Conservation (phyloP, 495 filamentous ascomycete genomes). For the Staphylotrichum longicolle region DNA sequence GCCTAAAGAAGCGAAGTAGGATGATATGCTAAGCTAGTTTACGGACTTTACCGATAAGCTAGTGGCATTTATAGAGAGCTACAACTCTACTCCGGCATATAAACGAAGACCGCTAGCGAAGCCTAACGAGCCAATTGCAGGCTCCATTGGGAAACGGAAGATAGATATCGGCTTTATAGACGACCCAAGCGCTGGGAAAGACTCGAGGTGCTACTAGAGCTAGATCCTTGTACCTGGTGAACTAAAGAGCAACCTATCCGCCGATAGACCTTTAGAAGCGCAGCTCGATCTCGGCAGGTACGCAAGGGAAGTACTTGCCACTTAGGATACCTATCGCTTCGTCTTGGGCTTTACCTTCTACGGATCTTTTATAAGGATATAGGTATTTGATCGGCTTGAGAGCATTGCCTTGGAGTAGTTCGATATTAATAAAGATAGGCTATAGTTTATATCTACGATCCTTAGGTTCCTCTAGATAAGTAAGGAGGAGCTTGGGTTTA, state of each 20-base stretch:
- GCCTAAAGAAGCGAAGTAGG: conserved; percentile 35
- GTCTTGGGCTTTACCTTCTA: conserved; percentile 48
- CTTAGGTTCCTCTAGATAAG: conserved; percentile 50
- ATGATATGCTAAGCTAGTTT: conserved; percentile 38
- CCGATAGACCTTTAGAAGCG: conserved; percentile 40
- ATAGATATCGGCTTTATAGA: conserved; percentile 47
- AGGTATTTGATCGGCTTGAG: conserved; percentile 49
- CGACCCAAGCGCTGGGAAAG: conserved; percentile 32
- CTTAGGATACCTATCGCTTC: conserved; percentile 48
- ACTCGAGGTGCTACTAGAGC: conserved; percentile 40
- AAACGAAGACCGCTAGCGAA: conserved; percentile 36
- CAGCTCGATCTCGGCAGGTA: conserved; percentile 44
- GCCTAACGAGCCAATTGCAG: conserved; percentile 38
- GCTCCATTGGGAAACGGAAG: conserved; percentile 43
- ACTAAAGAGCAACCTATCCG: conserved; percentile 48
- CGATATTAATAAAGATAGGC: conserved; percentile 48
- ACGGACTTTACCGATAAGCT: conserved; percentile 36
- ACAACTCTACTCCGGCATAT: conserved; percentile 20
- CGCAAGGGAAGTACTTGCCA: conserved; percentile 36
- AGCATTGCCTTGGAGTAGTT: conserved; percentile 47
- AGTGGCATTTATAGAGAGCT: conserved; percentile 28
- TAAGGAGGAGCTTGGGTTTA: conserved; percentile 47
- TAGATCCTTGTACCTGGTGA: conserved; percentile 49
- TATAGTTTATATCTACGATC: conserved; percentile 46
- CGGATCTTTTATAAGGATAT: conserved; percentile 38